Conservation (phyloP, 805 yeast genomes). For the Kodamaea kakaduensis region DNA sequence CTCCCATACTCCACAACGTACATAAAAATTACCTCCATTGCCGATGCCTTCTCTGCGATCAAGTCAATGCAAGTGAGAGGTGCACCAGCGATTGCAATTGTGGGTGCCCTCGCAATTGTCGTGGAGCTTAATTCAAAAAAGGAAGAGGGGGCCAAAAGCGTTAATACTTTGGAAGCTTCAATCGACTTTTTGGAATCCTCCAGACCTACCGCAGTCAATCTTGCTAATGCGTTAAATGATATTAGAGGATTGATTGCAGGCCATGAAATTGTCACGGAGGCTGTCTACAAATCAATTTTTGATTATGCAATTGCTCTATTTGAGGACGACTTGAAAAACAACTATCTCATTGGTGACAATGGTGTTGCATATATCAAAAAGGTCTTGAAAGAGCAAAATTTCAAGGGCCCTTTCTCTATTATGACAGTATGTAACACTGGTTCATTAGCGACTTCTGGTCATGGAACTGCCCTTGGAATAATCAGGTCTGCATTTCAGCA, state of each 20-base stretch:
- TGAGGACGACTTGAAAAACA: conserved; percentile 75
- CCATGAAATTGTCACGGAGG: conserved; percentile 19
- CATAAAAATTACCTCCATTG: conserved; percentile 55
- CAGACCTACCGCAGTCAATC: conserved; percentile 94
- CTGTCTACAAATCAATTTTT: conserved; percentile 30
- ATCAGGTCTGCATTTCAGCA: conserved; percentile 63
- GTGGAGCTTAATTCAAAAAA: conserved; percentile 53
- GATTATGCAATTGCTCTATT: conserved; percentile 53
- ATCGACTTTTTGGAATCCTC: conserved; percentile 68
- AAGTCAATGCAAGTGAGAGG: conserved; percentile 93
- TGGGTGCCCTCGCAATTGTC: conserved; percentile 79
- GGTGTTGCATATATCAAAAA: conserved; percentile 68
- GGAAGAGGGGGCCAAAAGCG: conserved; percentile 21
- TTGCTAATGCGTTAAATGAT: conserved; percentile 66
- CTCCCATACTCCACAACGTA: conserved; percentile 79
- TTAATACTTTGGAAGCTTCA: conserved; percentile 36
- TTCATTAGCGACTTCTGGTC: conserved; percentile 93
- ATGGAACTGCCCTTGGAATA: conserved; percentile 95
- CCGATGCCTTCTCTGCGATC: conserved; percentile 81
- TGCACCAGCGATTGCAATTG: conserved; percentile 97
- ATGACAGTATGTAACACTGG: conserved; percentile 96
- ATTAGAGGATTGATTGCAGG: conserved; percentile 32
- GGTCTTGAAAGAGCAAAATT: conserved; percentile 42
- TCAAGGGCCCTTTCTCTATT: conserved; percentile 68
- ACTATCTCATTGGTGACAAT: conserved; percentile 70